Conservation (phyloP, 1,284 basidiomycete genomes). For the Hymenochaete sp. region DNA sequence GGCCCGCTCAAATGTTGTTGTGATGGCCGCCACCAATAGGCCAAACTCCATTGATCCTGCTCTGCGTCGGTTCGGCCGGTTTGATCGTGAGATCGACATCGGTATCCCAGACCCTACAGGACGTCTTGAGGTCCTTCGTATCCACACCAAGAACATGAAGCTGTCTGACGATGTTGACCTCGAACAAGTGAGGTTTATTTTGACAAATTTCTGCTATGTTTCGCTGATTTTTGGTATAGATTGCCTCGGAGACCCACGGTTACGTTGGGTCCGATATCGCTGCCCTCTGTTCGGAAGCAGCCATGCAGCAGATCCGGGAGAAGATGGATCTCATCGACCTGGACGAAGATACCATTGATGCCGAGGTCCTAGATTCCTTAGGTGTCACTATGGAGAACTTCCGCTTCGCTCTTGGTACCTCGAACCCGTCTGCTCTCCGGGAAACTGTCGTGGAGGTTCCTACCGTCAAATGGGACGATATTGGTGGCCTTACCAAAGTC, state of each 20-base stretch:
- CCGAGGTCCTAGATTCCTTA: slow-evolving; percentile 91
- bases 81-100: slow-evolving; percentile 99
- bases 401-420: slow-evolving; percentile 89
- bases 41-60: slow-evolving; percentile 99
- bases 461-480: slow-evolving; percentile 96
- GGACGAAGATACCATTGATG: slow-evolving; percentile 93
- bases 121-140: slow-evolving; percentile 95
- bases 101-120: slow-evolving; percentile 98
- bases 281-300: slow-evolving; percentile 92
- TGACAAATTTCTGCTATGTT: slow-evolving; percentile 6
- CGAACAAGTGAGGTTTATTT: slow-evolving; percentile 59
- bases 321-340: slow-evolving; percentile 96
- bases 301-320: slow-evolving; percentile 98
- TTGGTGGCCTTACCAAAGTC: slow-evolving; percentile 99
- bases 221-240: slow-evolving; percentile 36
- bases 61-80: slow-evolving; percentile 95
- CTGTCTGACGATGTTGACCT: slow-evolving; percentile 96
- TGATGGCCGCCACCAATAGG: slow-evolving; percentile 98
- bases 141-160: slow-evolving; percentile 99
- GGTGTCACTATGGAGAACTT: slow-evolving; percentile 99
- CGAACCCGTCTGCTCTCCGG: slow-evolving; percentile 94
- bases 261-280: slow-evolving; percentile 98
- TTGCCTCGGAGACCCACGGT: slow-evolving; percentile 97
- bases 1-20: slow-evolving; percentile 96
- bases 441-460: slow-evolving; percentile 96